These are phyloP conservation scores for Colletotrichum navitas DNA, from an alignment of 2,329 filamentous ascomycete species.

Conservation along the genomic window DNA sequence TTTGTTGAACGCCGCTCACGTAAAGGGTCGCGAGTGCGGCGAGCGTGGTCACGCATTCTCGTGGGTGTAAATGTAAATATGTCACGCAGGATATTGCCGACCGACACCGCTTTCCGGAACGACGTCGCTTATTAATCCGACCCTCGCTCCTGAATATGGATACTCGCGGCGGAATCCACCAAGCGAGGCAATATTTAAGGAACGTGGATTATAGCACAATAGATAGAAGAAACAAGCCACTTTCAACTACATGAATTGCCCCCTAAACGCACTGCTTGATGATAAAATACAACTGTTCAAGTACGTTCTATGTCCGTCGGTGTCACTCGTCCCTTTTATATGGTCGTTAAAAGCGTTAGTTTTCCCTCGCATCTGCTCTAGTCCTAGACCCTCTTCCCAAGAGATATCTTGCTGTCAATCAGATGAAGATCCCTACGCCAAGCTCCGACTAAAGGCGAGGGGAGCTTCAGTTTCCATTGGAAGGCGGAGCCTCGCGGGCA, in stretches of 20 bases:
- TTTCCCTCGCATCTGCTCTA: too few species aligned
- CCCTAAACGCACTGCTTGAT: too few species aligned
- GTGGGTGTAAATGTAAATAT: not conserved
- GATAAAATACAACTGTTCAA: not conserved
- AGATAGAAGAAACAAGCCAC: too few species aligned
- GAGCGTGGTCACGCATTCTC: not conserved
- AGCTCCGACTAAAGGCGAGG: not conserved
- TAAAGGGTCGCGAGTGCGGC: not conserved
- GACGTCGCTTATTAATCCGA: too few species aligned
- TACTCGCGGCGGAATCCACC: too few species aligned
- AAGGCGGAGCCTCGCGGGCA: slow-evolving; percentile 6
- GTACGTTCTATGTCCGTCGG: not conserved
- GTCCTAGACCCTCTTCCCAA: not conserved
- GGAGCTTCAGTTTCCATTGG: not conserved
- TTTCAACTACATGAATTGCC: too few species aligned
- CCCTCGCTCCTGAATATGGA: too few species aligned
- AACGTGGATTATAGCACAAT: too few species aligned
- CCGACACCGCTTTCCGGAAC: too few species aligned
- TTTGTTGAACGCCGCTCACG: slow-evolving; percentile 9
- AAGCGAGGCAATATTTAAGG: too few species aligned
- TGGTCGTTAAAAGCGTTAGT: not conserved
- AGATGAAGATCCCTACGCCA: too few species aligned
- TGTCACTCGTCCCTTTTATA: not conserved
- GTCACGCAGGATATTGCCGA: too few species aligned
- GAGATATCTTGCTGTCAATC: not conserved